phyloP scores from a whole-genome alignment of 2,329 filamentous ascomycete species.

The Alternaria sp. region DNA sequence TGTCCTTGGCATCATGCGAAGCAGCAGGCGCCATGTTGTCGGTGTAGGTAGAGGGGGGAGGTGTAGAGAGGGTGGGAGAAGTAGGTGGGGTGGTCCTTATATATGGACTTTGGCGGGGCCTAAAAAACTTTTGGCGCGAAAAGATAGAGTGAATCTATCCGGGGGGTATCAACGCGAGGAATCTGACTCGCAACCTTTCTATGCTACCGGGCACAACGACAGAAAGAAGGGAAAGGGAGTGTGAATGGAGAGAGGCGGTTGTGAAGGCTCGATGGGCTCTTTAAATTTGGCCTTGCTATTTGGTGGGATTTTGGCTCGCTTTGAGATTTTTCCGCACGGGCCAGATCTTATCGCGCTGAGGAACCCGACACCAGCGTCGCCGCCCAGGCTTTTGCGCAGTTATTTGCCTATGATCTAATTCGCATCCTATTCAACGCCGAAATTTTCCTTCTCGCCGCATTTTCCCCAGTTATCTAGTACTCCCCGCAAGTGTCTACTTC shows the following conservation, averaged over 20 bases:
- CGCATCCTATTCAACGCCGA: neutral
- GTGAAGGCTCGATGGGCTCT: slow-evolving; percentile 26
- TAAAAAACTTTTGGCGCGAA: slow-evolving; percentile 36
- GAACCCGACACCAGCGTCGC: slow-evolving; percentile 2
- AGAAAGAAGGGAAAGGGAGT: slow-evolving; percentile 38
- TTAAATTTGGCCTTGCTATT: slow-evolving; percentile 12
- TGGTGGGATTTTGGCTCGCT: slow-evolving; percentile 25
- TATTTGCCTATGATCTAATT: slow-evolving; percentile 13
- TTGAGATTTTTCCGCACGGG: slow-evolving; percentile 19
- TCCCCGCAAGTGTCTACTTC: neutral
- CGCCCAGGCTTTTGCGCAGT: neutral
- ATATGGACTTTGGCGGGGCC: slow-evolving; percentile 30
- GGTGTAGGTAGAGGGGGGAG: slow-evolving; percentile 16
- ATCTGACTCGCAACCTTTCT: slow-evolving; percentile 28
- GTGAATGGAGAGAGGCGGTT: slow-evolving; percentile 26
- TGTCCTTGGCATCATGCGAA: slow-evolving; percentile 41
- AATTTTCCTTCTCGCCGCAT: slow-evolving; percentile 22
- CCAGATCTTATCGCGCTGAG: slow-evolving; percentile 4
- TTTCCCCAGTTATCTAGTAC: slow-evolving; percentile 9
- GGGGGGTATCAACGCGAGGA: slow-evolving; percentile 37
- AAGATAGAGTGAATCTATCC: slow-evolving; percentile 36
- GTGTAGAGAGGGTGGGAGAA: slow-evolving; percentile 7
- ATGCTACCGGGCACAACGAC: slow-evolving; percentile 32
- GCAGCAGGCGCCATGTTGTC: slow-evolving; percentile 48
- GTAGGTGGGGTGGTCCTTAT: slow-evolving; percentile 26